Conservation (phyloP, 495 filamentous ascomycete genomes). For the Neurospora hispaniola region DNA sequence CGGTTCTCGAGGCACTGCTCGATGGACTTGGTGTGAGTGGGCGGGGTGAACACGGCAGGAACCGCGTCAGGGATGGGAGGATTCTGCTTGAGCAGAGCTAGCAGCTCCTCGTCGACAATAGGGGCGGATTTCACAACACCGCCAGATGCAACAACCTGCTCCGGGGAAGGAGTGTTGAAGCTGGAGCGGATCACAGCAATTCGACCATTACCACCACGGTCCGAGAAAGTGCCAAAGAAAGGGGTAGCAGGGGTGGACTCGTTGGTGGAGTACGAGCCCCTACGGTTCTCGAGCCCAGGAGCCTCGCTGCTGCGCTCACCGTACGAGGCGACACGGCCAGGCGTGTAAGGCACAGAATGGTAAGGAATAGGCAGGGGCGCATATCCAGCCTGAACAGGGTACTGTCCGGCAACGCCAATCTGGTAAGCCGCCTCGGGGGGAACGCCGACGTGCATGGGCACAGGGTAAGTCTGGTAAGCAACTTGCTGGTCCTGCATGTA, state of each 20-base stretch:
- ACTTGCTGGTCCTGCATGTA: slow-evolving; percentile 22
- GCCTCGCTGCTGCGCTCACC: slow-evolving; percentile 37
- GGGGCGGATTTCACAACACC: slow-evolving; percentile 33
- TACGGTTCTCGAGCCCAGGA: slow-evolving; percentile 49
- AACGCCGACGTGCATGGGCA: slow-evolving; percentile 24
- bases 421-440: slow-evolving; percentile 17
- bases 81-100: slow-evolving; percentile 58
- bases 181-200: slow-evolving; percentile 50
- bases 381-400: slow-evolving; percentile 24
- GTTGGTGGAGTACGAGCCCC: slow-evolving; percentile 57
- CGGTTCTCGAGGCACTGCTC: slow-evolving; percentile 88
- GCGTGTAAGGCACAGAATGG: slow-evolving; percentile 38
- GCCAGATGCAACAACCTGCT: slow-evolving; percentile 37
- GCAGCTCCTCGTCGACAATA: slow-evolving; percentile 51
- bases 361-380: slow-evolving; percentile 23
- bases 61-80: slow-evolving; percentile 84
- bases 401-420: slow-evolving; percentile 21
- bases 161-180: slow-evolving; percentile 54
- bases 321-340: slow-evolving; percentile 30
- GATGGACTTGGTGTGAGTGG: slow-evolving; percentile 64
- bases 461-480: slow-evolving; percentile 21
- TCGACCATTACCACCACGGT: slow-evolving; percentile 38
- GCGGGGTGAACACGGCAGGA: slow-evolving; percentile 69
- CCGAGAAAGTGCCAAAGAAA: slow-evolving; percentile 44
- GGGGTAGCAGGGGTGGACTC: slow-evolving; percentile 55